Base-by-base conservation (phyloP, 495 filamentous ascomycete genomes). In the Cairneyella variabilis region DNA sequence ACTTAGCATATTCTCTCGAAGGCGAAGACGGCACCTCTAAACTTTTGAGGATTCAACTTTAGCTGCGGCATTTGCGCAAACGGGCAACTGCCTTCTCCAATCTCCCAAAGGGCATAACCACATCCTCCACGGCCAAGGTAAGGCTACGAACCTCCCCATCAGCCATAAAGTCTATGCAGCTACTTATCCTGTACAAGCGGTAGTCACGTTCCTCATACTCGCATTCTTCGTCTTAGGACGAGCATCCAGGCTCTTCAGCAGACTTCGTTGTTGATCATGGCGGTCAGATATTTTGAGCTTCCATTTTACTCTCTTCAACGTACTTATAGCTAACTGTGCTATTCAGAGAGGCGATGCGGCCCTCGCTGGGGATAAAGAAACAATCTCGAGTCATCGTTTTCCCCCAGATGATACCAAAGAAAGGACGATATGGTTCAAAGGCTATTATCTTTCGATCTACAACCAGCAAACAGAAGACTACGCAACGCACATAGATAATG, bases 351-450 rank as follows among this genome's bases (percentile, higher is more conserved):
- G 48, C 48, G 48, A 51, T 22, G 34, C 9, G 5, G 48, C 48
- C 22, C 48, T 51, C 23, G 30, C 48, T 51, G 37, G 48, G 23
- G 3, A 16, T 6, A 34, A 51, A 10, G 48, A 51, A 51, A 21
- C 12, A 26, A 51, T 51, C 16, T n/a, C 39, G 48, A 45, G 20
- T 22, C 2, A 36, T 16, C 6, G 3, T 47, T 45, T 46, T 20
- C 41, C 41, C 21, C 40, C 17, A 44, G 51, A 36, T 23, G 36
- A 46, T 21, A 45, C 22, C n/a, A 46, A 47, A 18, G 40, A 45
- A 37, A 54, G 51, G 41, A 47, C 51, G 41, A 45, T 54, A 54
- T 47, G 41, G 40, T 54, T 54, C 51, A 46, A 46, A 54, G 51
- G 51, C 51, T 46, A 46, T 47, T 45, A 54, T 54, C 39, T 54